phyloP scores from a whole-genome alignment of 2,329 filamentous ascomycete species.

The Nemania abortiva region DNA sequence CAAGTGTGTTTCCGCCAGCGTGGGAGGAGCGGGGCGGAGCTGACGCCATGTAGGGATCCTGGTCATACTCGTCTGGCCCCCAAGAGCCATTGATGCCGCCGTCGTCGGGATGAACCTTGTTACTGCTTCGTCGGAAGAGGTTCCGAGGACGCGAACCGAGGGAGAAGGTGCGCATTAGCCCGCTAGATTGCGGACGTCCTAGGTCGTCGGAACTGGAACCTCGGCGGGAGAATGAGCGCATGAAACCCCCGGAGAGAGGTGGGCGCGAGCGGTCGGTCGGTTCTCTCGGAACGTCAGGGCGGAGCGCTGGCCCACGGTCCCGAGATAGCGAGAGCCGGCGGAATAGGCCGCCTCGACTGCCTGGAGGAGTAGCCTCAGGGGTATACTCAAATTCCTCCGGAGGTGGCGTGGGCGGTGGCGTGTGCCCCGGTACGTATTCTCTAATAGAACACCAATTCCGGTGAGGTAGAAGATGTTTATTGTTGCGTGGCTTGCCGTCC shows the following conservation, averaged over 20 bases:
- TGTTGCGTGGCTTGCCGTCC: conserved; percentile 89
- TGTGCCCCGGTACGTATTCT: conserved; percentile 82
- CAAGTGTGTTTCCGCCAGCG: conserved; percentile 37
- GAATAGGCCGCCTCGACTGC: conserved; percentile 56
- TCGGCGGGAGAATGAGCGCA: conserved; percentile 61
- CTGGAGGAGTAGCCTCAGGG: conserved; percentile 54
- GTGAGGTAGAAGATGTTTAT: conserved; percentile 87
- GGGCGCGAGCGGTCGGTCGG: conserved; percentile 60
- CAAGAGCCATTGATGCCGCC: conserved; percentile 69
- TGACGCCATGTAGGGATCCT: conserved; percentile 29
- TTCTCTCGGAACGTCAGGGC: conserved; percentile 54
- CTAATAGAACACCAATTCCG: conserved; percentile 97
- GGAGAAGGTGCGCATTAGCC: conserved; percentile 70
- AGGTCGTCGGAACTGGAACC: conserved; percentile 54
- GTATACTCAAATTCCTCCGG: conserved; percentile 59
- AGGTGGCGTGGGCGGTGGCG: conserved; percentile 77
- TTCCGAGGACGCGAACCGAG: conserved; percentile 61
- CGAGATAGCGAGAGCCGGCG: conserved; percentile 59
- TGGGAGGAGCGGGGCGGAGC: conserved; percentile 42
- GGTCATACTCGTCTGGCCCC: conserved; percentile 61
- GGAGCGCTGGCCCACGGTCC: conserved; percentile 53
- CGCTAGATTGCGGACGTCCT: conserved; percentile 52
- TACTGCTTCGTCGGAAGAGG: conserved; percentile 58
- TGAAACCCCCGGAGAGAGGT: conserved; percentile 61
- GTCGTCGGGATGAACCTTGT: conserved; percentile 58